These are phyloP conservation scores for Galerina marginata DNA, from an alignment of 768 basidiomycete genomes.

Conservation along the genomic window DNA sequence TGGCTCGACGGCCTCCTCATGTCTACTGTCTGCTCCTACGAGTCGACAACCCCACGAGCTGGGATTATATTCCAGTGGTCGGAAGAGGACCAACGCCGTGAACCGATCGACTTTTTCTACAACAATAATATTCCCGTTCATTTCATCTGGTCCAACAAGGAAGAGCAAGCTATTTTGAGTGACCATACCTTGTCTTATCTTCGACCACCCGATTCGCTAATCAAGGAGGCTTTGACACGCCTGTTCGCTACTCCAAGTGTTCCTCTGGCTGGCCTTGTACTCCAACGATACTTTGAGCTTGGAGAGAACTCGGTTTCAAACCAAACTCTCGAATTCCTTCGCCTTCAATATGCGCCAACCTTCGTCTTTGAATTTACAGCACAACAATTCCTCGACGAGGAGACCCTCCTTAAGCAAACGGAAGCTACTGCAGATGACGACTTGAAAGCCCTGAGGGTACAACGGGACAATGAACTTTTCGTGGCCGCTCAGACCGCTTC, in stretches of 20 bases:
- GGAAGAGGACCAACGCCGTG: background rate
- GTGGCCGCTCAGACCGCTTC: background rate
- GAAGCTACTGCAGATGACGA: background rate
- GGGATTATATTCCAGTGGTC: background rate
- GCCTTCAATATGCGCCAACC: slow-evolving; percentile 1
- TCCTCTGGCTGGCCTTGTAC: slow-evolving; percentile 6
- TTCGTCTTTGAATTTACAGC: background rate
- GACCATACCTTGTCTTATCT: background rate
- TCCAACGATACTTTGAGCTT: background rate
- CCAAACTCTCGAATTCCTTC: slow-evolving; percentile 4
- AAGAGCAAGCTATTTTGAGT: slow-evolving; percentile 1
- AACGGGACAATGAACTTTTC: background rate
- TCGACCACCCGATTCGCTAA: slow-evolving; percentile 4
- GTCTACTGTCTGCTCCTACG: slow-evolving; percentile 2
- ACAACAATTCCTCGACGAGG: background rate
- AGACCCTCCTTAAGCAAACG: background rate
- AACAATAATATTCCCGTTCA: slow-evolving; percentile 8
- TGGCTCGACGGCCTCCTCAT: slow-evolving; percentile 6
- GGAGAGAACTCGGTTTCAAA: background rate
- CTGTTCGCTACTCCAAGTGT: background rate
- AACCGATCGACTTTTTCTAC: slow-evolving; percentile 1
- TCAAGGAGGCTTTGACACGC: slow-evolving; percentile 11
- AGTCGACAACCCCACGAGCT: background rate
- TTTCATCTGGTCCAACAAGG: slow-evolving; percentile 14
- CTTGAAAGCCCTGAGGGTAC: background rate